Conservation (phyloP, 768 basidiomycete genomes). For the Trichaptum fuscoviolaceum region DNA sequence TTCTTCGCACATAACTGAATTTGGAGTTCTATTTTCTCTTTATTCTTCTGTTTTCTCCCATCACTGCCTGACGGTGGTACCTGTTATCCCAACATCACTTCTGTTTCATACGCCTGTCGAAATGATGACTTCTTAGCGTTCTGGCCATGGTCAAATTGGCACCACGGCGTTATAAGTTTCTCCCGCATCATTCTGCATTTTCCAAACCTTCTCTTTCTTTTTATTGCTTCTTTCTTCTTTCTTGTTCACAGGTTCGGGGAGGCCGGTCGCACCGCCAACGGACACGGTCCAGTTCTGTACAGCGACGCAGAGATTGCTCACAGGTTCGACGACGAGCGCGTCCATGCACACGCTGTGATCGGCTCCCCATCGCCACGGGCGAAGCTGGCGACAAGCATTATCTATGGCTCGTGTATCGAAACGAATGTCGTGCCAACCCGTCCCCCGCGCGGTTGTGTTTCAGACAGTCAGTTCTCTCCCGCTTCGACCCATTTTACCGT, state of each 20-base stretch:
- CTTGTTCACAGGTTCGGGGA: not conserved
- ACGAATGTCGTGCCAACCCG: not conserved
- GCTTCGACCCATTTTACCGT: not conserved
- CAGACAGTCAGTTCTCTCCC: not conserved
- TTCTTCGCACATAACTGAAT: not conserved
- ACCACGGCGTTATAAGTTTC: not conserved
- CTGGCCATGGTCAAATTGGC: not conserved
- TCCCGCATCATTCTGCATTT: not conserved
- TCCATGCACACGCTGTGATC: conserved; percentile 67
- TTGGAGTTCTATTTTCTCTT: not conserved
- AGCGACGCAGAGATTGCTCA: conserved; percentile 44
- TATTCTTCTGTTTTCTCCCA: not conserved
- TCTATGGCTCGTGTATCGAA: not conserved
- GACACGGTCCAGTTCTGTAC: not conserved
- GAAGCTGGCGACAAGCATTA: conserved; percentile 38
- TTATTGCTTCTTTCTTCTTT: not conserved
- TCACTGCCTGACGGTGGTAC: not conserved
- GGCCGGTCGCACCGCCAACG: too few species aligned
- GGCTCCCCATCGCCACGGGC: conserved; percentile 52
- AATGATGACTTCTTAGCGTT: not conserved
- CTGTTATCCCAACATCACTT: not conserved
- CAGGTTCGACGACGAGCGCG: conserved; percentile 68
- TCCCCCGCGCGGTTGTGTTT: not conserved
- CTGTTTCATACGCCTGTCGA: not conserved
- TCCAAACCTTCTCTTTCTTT: not conserved